Conservation (phyloP, 768 basidiomycete genomes). For the Suillus americanus region DNA sequence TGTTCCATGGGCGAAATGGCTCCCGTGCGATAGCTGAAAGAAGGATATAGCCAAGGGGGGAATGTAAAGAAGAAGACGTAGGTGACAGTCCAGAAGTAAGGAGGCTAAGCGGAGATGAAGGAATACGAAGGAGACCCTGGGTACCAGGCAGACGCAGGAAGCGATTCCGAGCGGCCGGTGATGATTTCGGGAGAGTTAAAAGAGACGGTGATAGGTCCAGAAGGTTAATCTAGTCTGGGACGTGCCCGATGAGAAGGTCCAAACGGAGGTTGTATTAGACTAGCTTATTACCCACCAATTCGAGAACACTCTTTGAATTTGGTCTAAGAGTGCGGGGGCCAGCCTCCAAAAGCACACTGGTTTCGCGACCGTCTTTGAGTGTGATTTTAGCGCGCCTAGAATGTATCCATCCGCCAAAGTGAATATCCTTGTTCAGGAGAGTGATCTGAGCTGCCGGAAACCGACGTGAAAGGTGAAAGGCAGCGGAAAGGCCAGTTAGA, state of each 20-base stretch:
- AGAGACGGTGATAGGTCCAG: conserved; percentile 60
- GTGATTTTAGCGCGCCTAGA: conserved; percentile 53
- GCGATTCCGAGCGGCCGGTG: conserved; percentile 75
- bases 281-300: conserved; percentile 54
- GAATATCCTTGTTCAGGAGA: conserved; percentile 62
- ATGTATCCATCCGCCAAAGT: conserved; percentile 86
- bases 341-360: conserved; percentile 67
- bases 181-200: conserved; percentile 62
- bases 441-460: conserved; percentile 61
- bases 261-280: background rate
- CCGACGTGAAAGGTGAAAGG: conserved; percentile 70
- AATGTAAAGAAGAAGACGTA: conserved; percentile 30
- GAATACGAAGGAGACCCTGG: conserved; percentile 53
- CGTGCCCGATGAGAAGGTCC: conserved; percentile 12
- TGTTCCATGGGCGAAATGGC: conserved; percentile 48
- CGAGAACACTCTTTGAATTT: conserved; percentile 67
- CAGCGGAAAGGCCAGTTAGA: conserved; percentile 76
- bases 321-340: conserved; percentile 89
- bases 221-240: conserved; percentile 65
- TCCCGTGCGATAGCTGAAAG: conserved; percentile 59
- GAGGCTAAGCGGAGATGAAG: conserved; percentile 39
- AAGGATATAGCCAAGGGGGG: conserved; percentile 44
- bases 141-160: conserved; percentile 61
- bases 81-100: conserved; percentile 32
- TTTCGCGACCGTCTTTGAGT: conserved; percentile 26